These are phyloP conservation scores for Taxillus chinensis DNA, from an alignment of 164 flowering plant genomes.

Conservation along the genomic window DNA sequence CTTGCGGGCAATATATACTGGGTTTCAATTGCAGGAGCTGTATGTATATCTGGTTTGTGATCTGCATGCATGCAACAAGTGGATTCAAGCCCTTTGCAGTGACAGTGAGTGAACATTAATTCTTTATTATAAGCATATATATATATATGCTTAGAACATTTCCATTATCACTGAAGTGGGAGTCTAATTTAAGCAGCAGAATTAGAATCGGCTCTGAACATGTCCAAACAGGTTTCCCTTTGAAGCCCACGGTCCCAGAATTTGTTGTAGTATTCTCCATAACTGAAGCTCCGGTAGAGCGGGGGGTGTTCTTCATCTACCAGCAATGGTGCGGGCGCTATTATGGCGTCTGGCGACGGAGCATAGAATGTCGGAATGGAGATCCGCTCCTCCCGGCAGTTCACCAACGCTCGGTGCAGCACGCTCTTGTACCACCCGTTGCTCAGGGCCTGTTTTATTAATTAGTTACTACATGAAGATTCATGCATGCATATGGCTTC, in stretches of 20 bases:
- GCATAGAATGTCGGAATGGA: constrained; percentile 55
- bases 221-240: constrained; percentile 25
- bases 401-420: constrained; percentile 55
- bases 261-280: constrained; percentile 25
- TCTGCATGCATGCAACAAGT: background rate
- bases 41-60: no score
- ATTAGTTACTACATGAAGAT: no score
- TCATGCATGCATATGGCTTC: background rate
- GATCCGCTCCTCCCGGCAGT: constrained; percentile 34
- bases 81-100: background rate
- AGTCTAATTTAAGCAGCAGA: no score
- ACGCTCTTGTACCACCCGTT: constrained; percentile 57
- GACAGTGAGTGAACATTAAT: no score
- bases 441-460: constrained; percentile 37
- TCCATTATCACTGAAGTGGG: no score
- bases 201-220: constrained; percentile 17
- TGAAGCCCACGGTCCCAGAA: constrained; percentile 44
- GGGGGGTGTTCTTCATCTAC: constrained; percentile 20
- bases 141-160: no score
- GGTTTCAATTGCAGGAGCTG: no score
- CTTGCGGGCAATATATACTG: no score
- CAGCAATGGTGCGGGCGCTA: constrained; percentile 30
- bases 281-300: constrained; percentile 27
- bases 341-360: constrained; percentile 41
- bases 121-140: no score